A percentile compares a stretch with the other conserved stretches of the same genome.
Conservation (phyloP, 805 yeast species). For the Lachancea dasiensis region DNA sequence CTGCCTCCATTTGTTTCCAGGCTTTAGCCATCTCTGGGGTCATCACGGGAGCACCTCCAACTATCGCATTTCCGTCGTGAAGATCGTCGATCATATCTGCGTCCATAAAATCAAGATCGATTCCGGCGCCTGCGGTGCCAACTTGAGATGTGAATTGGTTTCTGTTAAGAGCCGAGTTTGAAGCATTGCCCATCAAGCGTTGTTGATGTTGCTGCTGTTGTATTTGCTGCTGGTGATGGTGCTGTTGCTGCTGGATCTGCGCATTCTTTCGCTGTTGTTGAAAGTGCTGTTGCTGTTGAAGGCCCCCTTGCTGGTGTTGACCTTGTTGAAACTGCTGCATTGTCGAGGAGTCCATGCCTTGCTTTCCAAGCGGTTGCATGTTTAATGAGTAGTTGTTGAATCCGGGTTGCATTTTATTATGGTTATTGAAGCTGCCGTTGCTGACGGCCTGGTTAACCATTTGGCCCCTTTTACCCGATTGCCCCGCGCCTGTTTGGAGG, state of each 20-base stretch:
- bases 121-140: constrained; percentile 13
- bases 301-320: constrained; percentile 15
- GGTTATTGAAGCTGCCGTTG: constrained; percentile 18
- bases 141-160: constrained; percentile 7
- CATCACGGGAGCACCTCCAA: constrained; percentile 7
- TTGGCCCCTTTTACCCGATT: constrained; percentile 8
- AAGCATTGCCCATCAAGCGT: constrained; percentile 1
- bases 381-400: constrained; percentile 19
- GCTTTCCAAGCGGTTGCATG: constrained; percentile 8
- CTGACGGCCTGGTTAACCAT: constrained; percentile 4
- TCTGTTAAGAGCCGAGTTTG: background rate
- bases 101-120: constrained; percentile 22
- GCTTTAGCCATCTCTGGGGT: constrained; percentile 4
- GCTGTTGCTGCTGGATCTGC: constrained; percentile 13
- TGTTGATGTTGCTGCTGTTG: constrained; percentile 8
- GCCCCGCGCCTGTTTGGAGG: constrained; percentile 36
- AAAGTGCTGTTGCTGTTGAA: background rate
- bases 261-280: constrained; percentile 15
- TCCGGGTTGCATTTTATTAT: constrained; percentile 14
- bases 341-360: constrained; percentile 7
- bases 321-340: constrained; percentile 15
- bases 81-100: constrained; percentile 17
- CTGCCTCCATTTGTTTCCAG: constrained; percentile 9
- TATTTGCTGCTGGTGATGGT: constrained; percentile 15
- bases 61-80: constrained; percentile 8